phyloP scores from a whole-genome alignment of 169 alveolate genomes.

The Plasmodium vivax region DNA sequence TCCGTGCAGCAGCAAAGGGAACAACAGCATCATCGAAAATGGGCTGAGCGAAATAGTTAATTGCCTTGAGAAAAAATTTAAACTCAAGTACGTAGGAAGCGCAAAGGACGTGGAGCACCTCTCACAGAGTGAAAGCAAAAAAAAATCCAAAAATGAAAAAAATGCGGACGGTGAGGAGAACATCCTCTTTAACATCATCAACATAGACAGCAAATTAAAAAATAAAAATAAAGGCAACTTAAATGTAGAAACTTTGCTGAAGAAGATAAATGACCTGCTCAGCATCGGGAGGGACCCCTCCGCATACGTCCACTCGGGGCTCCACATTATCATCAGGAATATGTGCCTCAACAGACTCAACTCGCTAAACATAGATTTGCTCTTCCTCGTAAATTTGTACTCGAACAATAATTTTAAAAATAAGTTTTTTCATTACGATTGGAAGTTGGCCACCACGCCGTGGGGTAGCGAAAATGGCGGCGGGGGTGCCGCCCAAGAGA shows the following conservation, averaged over 20 bases:
- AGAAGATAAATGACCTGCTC: conserved; percentile 37
- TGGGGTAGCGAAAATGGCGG: neutral
- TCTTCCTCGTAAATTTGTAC: conserved; percentile 59
- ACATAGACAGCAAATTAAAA: conserved; percentile 28
- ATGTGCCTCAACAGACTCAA: conserved; percentile 41
- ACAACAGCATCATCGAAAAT: conserved; percentile 21
- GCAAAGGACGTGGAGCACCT: neutral
- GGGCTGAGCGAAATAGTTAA: conserved; percentile 38
- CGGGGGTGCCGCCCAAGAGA: neutral
- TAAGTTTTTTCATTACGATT: conserved; percentile 58
- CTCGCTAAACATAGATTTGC: conserved; percentile 42
- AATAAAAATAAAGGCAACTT: conserved; percentile 46
- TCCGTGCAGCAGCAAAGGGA: neutral
- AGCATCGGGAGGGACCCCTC: conserved; percentile 18
- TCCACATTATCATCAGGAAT: conserved; percentile 51
- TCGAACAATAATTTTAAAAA: conserved; percentile 61
- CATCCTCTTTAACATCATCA: conserved; percentile 30
- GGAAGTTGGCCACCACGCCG: neutral
- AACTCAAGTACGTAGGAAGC: conserved; percentile 34
- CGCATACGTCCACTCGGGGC: conserved; percentile 17
- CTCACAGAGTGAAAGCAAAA: conserved; percentile 7
- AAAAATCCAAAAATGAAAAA: conserved; percentile 11
- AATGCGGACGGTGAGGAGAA: conserved; percentile 35
- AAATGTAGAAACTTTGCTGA: conserved; percentile 23
- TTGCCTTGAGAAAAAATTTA: conserved; percentile 35